phyloP scores from a whole-genome alignment of 2,329 filamentous ascomycete genomes.

The Myriosclerotinia curreyana region DNA sequence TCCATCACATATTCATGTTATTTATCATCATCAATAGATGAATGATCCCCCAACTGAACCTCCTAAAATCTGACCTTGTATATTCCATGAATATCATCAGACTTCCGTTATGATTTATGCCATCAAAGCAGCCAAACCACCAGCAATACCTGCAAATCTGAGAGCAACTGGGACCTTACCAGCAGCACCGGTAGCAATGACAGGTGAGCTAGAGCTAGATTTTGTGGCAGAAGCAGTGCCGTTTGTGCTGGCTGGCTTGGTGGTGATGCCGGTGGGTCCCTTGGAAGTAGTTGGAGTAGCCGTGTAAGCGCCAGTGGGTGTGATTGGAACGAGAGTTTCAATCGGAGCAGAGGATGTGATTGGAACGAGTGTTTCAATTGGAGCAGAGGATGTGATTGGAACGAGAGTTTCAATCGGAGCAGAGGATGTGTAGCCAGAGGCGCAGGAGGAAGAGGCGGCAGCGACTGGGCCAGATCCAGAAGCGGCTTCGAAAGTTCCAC shows the following conservation, averaged over 20 bases:
- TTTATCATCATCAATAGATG: not conserved
- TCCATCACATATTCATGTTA: not conserved
- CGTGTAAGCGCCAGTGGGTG: not conserved
- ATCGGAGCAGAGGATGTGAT: not conserved
- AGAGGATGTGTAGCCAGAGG: no score
- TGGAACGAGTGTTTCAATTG: not conserved
- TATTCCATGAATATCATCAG: not conserved
- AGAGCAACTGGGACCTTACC: constrained; percentile 23
- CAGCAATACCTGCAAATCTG: constrained; percentile 25
- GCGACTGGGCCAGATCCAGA: not conserved
- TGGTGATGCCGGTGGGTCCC: not conserved
- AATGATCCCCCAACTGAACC: not conserved
- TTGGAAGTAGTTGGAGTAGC: constrained; percentile 2
- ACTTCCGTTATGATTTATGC: constrained; percentile 1
- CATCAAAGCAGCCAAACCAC: constrained; percentile 31
- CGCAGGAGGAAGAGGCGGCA: no score
- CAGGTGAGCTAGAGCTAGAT: not conserved
- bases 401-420: not conserved
- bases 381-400: not conserved
- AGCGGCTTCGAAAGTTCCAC: not conserved
- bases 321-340: not conserved
- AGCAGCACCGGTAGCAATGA: constrained; percentile 20
- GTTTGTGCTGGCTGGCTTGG: not conserved
- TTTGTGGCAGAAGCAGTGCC: not conserved
- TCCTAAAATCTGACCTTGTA: not conserved